Percentiles rank a stretch among this genome's conserved stretches.
Conservation (phyloP, 257 asterid species). For the Fraxinus quadrangulata region DNA sequence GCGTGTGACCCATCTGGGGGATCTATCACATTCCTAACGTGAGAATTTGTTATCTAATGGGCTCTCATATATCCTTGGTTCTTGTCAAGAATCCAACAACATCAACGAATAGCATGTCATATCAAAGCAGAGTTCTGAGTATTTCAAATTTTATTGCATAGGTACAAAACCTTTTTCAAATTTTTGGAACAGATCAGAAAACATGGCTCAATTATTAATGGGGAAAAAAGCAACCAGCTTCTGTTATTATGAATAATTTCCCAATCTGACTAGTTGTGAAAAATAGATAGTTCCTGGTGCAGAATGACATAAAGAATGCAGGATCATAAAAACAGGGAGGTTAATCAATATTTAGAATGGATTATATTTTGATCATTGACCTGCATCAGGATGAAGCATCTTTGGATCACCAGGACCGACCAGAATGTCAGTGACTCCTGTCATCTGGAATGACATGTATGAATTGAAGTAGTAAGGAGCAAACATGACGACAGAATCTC, state of each 20-base stretch:
- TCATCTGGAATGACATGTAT: conserved; percentile 97
- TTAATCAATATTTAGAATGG: not conserved
- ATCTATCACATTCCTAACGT: not conserved
- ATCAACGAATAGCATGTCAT: not conserved
- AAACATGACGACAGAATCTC: conserved; percentile 88
- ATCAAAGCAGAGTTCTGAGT: not conserved
- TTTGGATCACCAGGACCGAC: conserved; percentile 82
- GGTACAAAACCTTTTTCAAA: not conserved
- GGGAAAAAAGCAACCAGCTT: not conserved
- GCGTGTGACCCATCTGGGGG: no score
- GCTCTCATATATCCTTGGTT: not conserved
- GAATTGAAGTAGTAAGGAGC: conserved; percentile 98
- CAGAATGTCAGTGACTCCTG: conserved; percentile 86
- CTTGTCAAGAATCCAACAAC: not conserved
- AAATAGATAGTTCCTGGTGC: not conserved
- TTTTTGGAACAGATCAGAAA: not conserved
- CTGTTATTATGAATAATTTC: not conserved
- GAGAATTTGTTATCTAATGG: not conserved
- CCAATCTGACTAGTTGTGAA: not conserved
- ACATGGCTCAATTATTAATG: not conserved
- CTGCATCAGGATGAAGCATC: conserved; percentile 98
- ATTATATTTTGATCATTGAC: conserved; percentile 36
- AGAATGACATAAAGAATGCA: not conserved
- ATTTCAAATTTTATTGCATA: not conserved
- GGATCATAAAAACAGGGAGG: not conserved